Evolutionary conservation across 2,329 filamentous ascomycete genomes (phyloP).

Genomic region (Macrophomina phaseolina): DNA sequence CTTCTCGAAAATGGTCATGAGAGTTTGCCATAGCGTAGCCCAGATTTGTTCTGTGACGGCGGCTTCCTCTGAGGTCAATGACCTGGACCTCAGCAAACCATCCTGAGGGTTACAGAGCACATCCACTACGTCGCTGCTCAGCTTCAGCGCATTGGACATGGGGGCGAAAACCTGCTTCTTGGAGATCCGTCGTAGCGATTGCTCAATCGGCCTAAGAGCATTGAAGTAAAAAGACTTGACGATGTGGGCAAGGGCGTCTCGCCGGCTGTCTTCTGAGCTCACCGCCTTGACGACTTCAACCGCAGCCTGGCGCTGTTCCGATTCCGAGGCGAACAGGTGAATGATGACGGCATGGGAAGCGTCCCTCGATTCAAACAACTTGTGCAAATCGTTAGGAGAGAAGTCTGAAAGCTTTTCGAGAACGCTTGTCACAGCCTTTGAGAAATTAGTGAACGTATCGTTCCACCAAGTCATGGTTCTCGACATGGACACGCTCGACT

Average conservation of each 20-base stretch:
- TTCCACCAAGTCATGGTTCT: constrained; percentile 78
- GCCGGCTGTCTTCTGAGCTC: constrained; percentile 69
- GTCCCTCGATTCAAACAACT: constrained; percentile 70
- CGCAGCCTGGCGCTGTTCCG: constrained; percentile 78
- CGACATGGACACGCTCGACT: constrained; percentile 44
- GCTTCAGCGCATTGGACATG: constrained; percentile 65
- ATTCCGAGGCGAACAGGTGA: constrained; percentile 80
- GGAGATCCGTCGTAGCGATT: constrained; percentile 61
- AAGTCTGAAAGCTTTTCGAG: constrained; percentile 83
- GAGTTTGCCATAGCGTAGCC: constrained; percentile 80
- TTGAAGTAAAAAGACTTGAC: constrained; percentile 62
- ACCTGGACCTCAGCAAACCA: constrained; percentile 64
- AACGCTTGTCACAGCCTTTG: constrained; percentile 70
- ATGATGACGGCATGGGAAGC: constrained; percentile 78
- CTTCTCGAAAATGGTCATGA: constrained; percentile 80
- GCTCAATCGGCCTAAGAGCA: constrained; percentile 62
- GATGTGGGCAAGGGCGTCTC: constrained; percentile 67
- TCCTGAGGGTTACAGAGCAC: constrained; percentile 68
- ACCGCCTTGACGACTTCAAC: constrained; percentile 83
- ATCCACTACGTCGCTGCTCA: constrained; percentile 66
- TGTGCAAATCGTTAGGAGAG: constrained; percentile 68
- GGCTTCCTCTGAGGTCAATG: constrained; percentile 66
- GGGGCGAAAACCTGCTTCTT: constrained; percentile 65
- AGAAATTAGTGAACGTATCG: constrained; percentile 67
- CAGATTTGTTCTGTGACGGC: constrained; percentile 77